Evolutionary conservation across 2,329 filamentous ascomycete genomes (phyloP), one percentile per base, ranked within the genome.

Genomic region (Colletotrichum sublineola): DNA sequence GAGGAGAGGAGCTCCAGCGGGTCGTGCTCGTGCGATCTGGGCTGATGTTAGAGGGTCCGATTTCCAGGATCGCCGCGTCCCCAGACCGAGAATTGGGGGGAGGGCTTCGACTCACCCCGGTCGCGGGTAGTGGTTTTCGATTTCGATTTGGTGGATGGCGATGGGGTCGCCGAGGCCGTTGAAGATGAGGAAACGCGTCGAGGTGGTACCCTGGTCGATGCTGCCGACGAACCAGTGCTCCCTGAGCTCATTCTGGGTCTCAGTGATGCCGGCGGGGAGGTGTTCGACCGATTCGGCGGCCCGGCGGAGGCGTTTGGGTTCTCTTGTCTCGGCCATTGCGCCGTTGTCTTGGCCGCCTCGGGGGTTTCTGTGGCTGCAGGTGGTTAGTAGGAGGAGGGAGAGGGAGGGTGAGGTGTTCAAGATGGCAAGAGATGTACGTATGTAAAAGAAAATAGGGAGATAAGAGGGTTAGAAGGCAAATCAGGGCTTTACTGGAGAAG

Each of bases 121-220:
- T 73, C 95, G 87, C 20, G 94, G 94, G 81, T 97, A 96, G 71
- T 92, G 89, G 80, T 97, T 95, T 75, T 90, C 90, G 79, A 97
- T 95, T 80, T 97, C 94, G 75, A 95, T 91, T 83, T 97, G 95
- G 80, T 97, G 94, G 76, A 91, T 92, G 48, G 93, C 94, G 56
- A 96, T 89, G 5, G 93, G 93, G 71, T 93, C 90, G 67, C 95
- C 94, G 53, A 89, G 84, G 75, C 90, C 90, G 82, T 97, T 91
- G 84, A 97, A 97, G 79, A 98, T 95, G 77, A 97, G 89, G 83
- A 97, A 97, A 48, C 95, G 89, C 44, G 94, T 94, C 71, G 93
- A 96, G 42, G 95, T 97, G 15, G 95, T 97, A 71, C 95, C 95
- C 79, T 97, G 94, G 80, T 97, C 95, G 80, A 97, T 95, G 76